Evolutionary conservation across 441 rosid species (phyloP), one percentile per base, ranked within the genome.

Genomic region (Pelargonium australe): DNA sequence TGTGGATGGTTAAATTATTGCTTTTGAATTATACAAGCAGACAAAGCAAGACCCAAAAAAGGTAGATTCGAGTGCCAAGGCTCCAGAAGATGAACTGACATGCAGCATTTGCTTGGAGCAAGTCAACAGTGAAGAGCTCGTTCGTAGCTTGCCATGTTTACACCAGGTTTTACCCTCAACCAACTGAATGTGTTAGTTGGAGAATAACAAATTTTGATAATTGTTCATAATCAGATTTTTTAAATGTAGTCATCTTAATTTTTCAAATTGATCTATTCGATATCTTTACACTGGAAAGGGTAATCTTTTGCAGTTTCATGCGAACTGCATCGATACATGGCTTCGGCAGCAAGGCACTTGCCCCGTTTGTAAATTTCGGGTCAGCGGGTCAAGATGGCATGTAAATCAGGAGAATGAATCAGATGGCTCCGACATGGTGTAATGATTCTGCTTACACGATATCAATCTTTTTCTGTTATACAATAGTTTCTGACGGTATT

Each of bases 31-130:
- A 23, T 23, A 23, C 25, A 40, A 68, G 81, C 84, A 73, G 85
- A 84, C 87, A 81, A 85, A 79, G 81, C 86, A 79, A 77, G 94
- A 85, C 57, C 55, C 81, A 67, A 53, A 43, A 10, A 65, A 13
- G 75, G 74, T 68, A 53, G 79, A 69, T 28, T 78, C 75, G 61
- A 76, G 73, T 79, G 67, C 58, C 73, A 85, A 85, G 75, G 81
- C 76, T 67, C 77, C 86, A 16, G 96, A 89, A 11, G 86, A 85
- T 57, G 96, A 85, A 77, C 80, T 92, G 70, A 87, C 95, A 66
- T 90, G 98, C 77, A 87, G 82, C 73, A 92, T 87, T 76, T 92
- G 96, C 85, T 84, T 90, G 75, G 98, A 90, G 82, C 96, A 90
- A 87, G 98, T 87, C 71, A 75, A 40, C 1, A 72, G 64, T 8